Percentiles rank a stretch among this genome's conserved stretches.
Conservation (phyloP, 257 asterid genomes). For the Capsicum rhomboideum region DNA sequence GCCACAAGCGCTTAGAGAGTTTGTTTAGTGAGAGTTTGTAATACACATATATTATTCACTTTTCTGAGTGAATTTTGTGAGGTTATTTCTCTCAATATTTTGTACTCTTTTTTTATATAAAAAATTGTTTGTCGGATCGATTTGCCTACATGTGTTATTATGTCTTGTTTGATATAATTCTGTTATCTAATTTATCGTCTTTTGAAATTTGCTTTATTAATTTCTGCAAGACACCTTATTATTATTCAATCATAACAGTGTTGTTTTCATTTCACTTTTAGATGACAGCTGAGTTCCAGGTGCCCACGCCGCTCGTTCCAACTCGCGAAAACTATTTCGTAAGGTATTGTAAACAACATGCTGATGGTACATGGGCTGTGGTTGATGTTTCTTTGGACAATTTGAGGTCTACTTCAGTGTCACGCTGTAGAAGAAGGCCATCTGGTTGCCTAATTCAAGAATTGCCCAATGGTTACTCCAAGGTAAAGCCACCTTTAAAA, state of each 20-base stretch:
- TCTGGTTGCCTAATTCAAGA: constrained; percentile 58
- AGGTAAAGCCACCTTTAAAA: constrained; percentile 14
- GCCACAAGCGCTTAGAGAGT: background rate
- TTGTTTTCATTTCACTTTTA: background rate
- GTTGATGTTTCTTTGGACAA: constrained; percentile 56
- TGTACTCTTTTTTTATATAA: too few species aligned
- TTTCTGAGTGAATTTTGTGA: too few species aligned
- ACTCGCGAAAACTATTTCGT: constrained; percentile 43
- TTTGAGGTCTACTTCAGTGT: constrained; percentile 21
- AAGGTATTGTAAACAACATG: constrained; percentile 43
- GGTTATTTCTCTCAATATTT: background rate
- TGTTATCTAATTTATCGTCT: background rate
- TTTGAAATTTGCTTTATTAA: too few species aligned
- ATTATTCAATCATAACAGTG: background rate
- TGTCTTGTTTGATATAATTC: too few species aligned
- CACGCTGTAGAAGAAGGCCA: constrained; percentile 44
- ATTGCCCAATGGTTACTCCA: constrained; percentile 52
- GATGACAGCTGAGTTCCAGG: constrained; percentile 60
- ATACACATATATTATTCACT: too few species aligned
- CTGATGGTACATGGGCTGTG: constrained; percentile 45
- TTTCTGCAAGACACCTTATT: background rate
- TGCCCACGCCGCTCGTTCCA: constrained; percentile 51
- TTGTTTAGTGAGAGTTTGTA: too few species aligned
- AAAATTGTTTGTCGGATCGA: too few species aligned
- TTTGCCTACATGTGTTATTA: too few species aligned